Percentiles rank a stretch among this genome's conserved stretches.
Conservation (phyloP, 2,329 filamentous ascomycete species). For the Aspergillus proliferans region DNA sequence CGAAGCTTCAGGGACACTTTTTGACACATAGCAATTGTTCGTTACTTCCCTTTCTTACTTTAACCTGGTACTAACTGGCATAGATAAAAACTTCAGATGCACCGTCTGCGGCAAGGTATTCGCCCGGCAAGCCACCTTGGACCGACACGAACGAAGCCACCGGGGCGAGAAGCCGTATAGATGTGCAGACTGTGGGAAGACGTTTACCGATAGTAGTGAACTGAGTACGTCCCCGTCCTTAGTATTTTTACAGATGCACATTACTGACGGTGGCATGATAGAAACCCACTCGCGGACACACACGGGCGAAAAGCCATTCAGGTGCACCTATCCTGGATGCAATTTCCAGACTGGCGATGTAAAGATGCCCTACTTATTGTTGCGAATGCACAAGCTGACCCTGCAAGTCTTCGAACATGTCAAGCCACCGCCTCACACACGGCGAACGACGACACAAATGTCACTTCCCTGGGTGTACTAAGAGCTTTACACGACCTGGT, state of each 20-base stretch:
- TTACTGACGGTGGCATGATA: slow-evolving; percentile 18
- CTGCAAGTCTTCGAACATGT: slow-evolving; percentile 39
- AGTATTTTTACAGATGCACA: background rate
- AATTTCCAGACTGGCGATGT: slow-evolving; percentile 40
- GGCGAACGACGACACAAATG: slow-evolving; percentile 40
- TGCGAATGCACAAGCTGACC: background rate
- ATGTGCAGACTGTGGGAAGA: slow-evolving; percentile 36
- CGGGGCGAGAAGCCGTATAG: slow-evolving; percentile 40
- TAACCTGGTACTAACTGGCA: slow-evolving; percentile 3
- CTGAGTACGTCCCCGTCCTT: slow-evolving; percentile 27
- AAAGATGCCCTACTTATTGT: slow-evolving; percentile 13
- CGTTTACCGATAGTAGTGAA: slow-evolving; percentile 41
- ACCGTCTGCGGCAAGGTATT: slow-evolving; percentile 37
- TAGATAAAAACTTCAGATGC: slow-evolving; percentile 39
- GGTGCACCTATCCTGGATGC: slow-evolving; percentile 38
- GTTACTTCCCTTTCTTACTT: slow-evolving; percentile 3
- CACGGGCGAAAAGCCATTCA: slow-evolving; percentile 40
- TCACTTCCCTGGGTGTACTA: slow-evolving; percentile 31
- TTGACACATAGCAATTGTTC: slow-evolving; percentile 41
- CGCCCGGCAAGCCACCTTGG: slow-evolving; percentile 38
- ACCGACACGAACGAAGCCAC: slow-evolving; percentile 40
- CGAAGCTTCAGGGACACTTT: slow-evolving; percentile 40
- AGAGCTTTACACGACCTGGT: slow-evolving; percentile 42
- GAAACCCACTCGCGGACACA: slow-evolving; percentile 40
- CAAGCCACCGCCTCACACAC: slow-evolving; percentile 39